These are phyloP conservation scores for Quercus alba DNA, from an alignment of 306 rosid genomes.

Conservation along the genomic window DNA sequence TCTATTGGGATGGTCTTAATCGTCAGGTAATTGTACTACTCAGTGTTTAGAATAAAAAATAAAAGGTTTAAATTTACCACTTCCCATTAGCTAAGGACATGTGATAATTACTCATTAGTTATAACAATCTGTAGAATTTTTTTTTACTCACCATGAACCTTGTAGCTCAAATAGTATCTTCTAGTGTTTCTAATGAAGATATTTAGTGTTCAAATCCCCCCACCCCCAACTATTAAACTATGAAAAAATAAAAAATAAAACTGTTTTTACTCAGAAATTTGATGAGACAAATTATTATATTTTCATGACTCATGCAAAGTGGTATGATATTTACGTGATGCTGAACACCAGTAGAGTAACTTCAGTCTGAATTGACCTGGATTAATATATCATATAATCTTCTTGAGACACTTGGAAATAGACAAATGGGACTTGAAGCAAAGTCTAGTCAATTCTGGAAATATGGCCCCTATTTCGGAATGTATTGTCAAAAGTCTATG, in stretches of 20 bases:
- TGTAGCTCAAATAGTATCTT: no score
- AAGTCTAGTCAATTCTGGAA: neutral
- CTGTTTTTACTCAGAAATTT: neutral
- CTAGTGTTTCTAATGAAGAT: no score
- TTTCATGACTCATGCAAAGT: neutral
- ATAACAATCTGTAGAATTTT: neutral
- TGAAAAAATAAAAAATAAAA: no score
- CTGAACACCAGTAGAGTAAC: neutral
- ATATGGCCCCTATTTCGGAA: neutral
- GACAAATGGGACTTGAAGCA: neutral
- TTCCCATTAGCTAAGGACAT: neutral
- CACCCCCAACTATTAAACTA: no score
- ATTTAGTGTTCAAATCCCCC: no score
- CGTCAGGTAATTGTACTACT: conserved; percentile 55
- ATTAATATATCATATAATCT: neutral
- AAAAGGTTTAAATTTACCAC: neutral
- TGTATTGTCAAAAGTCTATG: neutral
- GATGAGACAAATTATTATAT: neutral
- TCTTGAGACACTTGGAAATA: neutral
- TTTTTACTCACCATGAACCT: neutral
- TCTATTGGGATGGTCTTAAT: conserved; percentile 86
- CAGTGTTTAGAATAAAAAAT: neutral
- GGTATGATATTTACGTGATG: neutral
- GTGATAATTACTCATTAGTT: neutral
- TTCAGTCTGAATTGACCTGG: neutral